These are phyloP conservation scores for Hyphopichia fennica DNA, from an alignment of 1,139 yeast genomes.

Conservation along the genomic window DNA sequence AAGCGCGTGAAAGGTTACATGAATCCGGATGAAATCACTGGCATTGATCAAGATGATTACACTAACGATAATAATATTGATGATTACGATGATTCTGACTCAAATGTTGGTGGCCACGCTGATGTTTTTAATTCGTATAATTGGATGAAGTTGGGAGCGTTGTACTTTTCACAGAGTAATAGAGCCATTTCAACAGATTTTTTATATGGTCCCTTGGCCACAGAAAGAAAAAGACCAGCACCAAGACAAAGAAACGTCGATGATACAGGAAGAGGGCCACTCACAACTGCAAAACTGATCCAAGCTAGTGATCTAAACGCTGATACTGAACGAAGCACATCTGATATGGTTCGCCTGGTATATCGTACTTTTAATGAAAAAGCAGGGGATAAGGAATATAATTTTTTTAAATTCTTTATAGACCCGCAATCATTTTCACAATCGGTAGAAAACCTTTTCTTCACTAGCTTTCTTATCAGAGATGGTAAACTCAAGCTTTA, in stretches of 20 bases:
- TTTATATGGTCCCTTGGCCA: constrained; percentile 70
- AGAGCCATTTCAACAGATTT: constrained; percentile 58
- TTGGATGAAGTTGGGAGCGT: constrained; percentile 62
- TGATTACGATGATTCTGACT: constrained; percentile 12
- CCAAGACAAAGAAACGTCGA: constrained; percentile 37
- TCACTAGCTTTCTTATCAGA: constrained; percentile 73
- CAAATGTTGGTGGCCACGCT: constrained; percentile 2
- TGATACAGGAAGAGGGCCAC: constrained; percentile 38
- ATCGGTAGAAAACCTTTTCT: constrained; percentile 81
- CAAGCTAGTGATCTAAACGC: constrained; percentile 50
- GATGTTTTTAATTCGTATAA: constrained; percentile 41
- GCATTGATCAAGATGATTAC: not conserved
- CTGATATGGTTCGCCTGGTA: constrained; percentile 55
- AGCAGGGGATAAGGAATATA: constrained; percentile 40
- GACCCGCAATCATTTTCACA: constrained; percentile 78
- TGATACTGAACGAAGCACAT: constrained; percentile 55
- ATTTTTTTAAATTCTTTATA: constrained; percentile 64
- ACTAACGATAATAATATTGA: constrained; percentile 10
- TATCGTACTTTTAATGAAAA: constrained; percentile 36
- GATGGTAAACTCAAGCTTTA: constrained; percentile 64
- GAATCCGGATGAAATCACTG: constrained; percentile 16
- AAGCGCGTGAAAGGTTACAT: constrained; percentile 38
- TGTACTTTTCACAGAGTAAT: constrained; percentile 47
- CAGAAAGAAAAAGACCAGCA: constrained; percentile 51
- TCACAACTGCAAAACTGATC: constrained; percentile 57